Conservation (phyloP, 2,329 filamentous ascomycete species). For the Colletotrichum sp. region DNA sequence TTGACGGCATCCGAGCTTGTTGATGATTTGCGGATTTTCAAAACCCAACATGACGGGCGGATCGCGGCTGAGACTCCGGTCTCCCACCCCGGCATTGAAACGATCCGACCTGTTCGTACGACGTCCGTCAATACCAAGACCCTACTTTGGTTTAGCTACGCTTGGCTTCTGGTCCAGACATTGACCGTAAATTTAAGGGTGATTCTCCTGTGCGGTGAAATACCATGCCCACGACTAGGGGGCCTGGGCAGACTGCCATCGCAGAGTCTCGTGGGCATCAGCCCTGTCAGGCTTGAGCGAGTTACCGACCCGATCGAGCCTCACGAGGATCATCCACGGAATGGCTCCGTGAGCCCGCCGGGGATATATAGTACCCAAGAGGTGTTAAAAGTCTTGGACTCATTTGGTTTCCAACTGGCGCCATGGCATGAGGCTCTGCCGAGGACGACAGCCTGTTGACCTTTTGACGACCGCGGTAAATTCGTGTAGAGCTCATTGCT, state of each 20-base stretch:
- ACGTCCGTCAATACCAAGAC: not conserved
- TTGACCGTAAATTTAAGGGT: not conserved
- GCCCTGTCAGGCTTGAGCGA: not conserved
- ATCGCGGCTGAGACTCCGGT: not conserved
- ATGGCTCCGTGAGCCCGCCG: not conserved
- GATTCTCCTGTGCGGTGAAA: not conserved
- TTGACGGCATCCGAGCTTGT: not conserved
- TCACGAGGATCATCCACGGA: not conserved
- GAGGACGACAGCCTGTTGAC: not conserved
- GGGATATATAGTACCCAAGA: not conserved
- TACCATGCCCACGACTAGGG: not conserved
- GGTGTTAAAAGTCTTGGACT: not conserved
- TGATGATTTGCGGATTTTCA: not conserved
- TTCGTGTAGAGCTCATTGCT: not conserved
- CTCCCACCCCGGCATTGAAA: not conserved
- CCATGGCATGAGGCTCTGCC: not conserved
- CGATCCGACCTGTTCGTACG: not conserved
- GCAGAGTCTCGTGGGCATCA: not conserved
- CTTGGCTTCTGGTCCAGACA: not conserved
- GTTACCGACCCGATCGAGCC: not conserved
- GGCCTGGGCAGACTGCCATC: not conserved
- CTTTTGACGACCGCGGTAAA: not conserved
- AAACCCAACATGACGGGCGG: not conserved
- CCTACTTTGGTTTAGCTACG: not conserved
- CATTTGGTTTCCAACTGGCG: not conserved